Conservation (phyloP, 2,329 filamentous ascomycete species). For the Chaetomium sp. region DNA sequence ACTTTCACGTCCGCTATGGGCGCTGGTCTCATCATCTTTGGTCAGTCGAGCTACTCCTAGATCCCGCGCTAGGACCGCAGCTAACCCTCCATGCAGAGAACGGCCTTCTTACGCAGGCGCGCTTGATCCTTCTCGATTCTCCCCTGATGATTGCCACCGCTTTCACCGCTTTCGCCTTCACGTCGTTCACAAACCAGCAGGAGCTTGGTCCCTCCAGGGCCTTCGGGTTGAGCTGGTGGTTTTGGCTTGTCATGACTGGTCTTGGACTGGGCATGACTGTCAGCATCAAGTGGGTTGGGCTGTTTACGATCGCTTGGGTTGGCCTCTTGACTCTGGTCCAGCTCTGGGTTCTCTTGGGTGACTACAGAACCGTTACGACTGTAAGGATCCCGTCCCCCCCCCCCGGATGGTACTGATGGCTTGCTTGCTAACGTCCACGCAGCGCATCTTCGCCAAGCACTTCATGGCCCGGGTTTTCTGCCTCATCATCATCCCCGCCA, state of each 20-base stretch:
- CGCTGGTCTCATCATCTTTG: constrained; percentile 85
- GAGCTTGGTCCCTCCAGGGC: constrained; percentile 87
- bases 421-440: not conserved
- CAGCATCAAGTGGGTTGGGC: constrained; percentile 98
- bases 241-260: constrained; percentile 88
- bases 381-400: not conserved
- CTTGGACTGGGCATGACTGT: constrained; percentile 84
- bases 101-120: constrained; percentile 89
- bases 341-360: constrained; percentile 92
- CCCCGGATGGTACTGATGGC: not conserved
- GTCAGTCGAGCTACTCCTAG: constrained; percentile 53
- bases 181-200: constrained; percentile 94
- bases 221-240: constrained; percentile 93
- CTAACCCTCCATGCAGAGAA: constrained; percentile 68
- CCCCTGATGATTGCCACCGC: constrained; percentile 92
- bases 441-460: constrained; percentile 86
- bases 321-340: constrained; percentile 87
- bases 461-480: constrained; percentile 89
- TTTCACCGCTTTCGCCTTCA: constrained; percentile 86
- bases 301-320: constrained; percentile 99
- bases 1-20: constrained; percentile 83
- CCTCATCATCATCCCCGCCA: constrained; percentile 82
- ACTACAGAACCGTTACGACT: constrained; percentile 80
- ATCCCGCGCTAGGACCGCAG: not conserved
- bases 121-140: constrained; percentile 93